Evolutionary conservation across 2,329 filamentous ascomycete species (phyloP), one percentile per base, ranked within the genome.

Genomic region (Aschersonia sp.): DNA sequence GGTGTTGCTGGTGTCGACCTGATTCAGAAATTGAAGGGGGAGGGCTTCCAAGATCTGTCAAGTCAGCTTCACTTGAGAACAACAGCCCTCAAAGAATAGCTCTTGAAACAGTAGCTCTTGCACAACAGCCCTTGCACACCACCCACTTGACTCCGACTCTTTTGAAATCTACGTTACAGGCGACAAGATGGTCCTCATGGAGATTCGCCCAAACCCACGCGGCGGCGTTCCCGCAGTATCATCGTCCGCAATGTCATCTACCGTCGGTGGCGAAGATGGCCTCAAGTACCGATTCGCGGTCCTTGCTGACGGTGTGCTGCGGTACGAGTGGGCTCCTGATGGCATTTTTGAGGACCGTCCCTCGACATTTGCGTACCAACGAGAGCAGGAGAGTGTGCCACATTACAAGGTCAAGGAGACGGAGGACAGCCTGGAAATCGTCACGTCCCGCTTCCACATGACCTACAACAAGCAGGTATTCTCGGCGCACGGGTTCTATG

Each of bases 291-390:
- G 78, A 47, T 81, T 82, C 57, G 80, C 73, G 7, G 53, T 82
- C 44, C 65, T 83, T 44, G 71, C 68, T 8, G 70, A 78, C 46
- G 65, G 71, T 2, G 63, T 81, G 2, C 52, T 82, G 31, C 73
- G 79, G 33, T 80, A 75, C 51, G 78, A 82, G 61, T 83, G 76
- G 75, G 70, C 78, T 1, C 63, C 68, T 9, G 77, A 82, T 51
- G 69, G 72, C 45, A 56, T 63, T 35, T 83, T 82, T 54, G 79
- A 82, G 56, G 77, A 83, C 56, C 70, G 78, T 5, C 73, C 75
- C 0, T 81, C 76, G 0, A 74, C 73, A 8, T 78, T 82, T 56
- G 79, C 78, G n/a, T 65, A 76, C 48, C 72, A 76, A 52, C 68
- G 78, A 30, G 45, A 47, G 33, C 59, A 65, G 9, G 64, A 74